These are phyloP conservation scores for Oidiodendron maius DNA, from an alignment of 495 filamentous ascomycete species.

Conservation along the genomic window DNA sequence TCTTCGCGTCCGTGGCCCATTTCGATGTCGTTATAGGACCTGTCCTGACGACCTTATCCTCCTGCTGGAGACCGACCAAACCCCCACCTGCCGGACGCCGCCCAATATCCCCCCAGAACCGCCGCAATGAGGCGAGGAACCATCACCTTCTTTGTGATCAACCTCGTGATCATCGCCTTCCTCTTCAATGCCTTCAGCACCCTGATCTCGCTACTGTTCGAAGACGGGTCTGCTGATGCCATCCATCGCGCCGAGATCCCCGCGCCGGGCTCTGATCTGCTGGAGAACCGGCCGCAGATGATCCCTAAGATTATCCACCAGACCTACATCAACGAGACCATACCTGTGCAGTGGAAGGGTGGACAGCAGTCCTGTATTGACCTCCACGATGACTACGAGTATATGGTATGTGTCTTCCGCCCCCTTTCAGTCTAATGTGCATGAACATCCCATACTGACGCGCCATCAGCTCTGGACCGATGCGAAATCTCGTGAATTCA, in stretches of 20 bases:
- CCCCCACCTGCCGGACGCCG: too few species aligned
- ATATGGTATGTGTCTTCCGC: slow-evolving; percentile 53
- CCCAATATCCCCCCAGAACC: too few species aligned
- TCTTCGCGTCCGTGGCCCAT: too few species aligned
- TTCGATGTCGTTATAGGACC: too few species aligned
- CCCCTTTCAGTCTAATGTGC: not conserved
- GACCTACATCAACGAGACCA: slow-evolving; percentile 56
- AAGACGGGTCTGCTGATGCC: slow-evolving; percentile 59
- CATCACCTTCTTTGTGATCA: slow-evolving; percentile 56
- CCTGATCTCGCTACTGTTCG: slow-evolving; percentile 57
- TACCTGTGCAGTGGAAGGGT: slow-evolving; percentile 67
- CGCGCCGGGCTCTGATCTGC: slow-evolving; percentile 53
- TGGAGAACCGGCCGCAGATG: slow-evolving; percentile 28
- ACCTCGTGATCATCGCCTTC: slow-evolving; percentile 50
- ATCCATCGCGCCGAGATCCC: slow-evolving; percentile 59
- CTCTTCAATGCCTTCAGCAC: slow-evolving; percentile 59
- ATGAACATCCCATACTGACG: too few species aligned
- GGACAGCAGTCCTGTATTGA: slow-evolving; percentile 72
- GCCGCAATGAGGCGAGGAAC: slow-evolving; percentile 58
- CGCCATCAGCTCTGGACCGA: slow-evolving; percentile 85
- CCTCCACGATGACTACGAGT: slow-evolving; percentile 72
- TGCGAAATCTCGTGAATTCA: slow-evolving; percentile 66
- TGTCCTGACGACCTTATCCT: too few species aligned
- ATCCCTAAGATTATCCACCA: slow-evolving; percentile 92
- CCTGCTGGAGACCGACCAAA: too few species aligned